These are phyloP conservation scores for Astrephomene gubernaculifera DNA, from an alignment of 139 green algal species.

Conservation along the genomic window DNA sequence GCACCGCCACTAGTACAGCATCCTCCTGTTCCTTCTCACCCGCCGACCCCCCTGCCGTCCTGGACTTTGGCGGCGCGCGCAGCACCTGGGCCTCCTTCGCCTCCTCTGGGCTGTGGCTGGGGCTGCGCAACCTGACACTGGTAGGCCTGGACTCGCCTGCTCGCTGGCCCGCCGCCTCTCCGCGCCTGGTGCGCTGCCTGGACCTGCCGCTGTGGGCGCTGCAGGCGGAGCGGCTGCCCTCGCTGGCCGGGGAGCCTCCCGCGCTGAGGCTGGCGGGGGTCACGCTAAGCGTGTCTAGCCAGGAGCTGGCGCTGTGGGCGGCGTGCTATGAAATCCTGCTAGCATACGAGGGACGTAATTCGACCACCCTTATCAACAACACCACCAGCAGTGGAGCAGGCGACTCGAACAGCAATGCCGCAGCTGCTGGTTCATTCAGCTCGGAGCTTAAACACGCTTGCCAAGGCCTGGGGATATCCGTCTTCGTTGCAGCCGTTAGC, in stretches of 20 bases:
- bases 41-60: background rate
- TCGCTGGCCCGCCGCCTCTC: slow-evolving; percentile 21
- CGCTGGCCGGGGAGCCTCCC: slow-evolving; percentile 1
- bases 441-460: background rate
- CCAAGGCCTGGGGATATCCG: background rate
- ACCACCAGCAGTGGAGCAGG: background rate
- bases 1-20: too few relatives aligned
- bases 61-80: background rate
- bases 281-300: background rate
- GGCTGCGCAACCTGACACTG: slow-evolving; percentile 22
- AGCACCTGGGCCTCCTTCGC: background rate
- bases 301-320: slow-evolving; percentile 32
- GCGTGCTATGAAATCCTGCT: background rate
- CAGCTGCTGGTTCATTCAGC: background rate
- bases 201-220: slow-evolving; percentile 43
- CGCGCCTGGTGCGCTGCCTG: slow-evolving; percentile 30
- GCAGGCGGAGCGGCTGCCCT: background rate
- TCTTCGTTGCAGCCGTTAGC: background rate
- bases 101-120: background rate
- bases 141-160: slow-evolving; percentile 18
- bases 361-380: background rate
- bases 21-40: too few relatives aligned
- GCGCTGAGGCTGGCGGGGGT: background rate
- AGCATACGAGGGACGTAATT: too few relatives aligned
- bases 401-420: background rate